phyloP scores from a whole-genome alignment of 2,329 filamentous ascomycete genomes.

The Beauveria brongniartii region DNA sequence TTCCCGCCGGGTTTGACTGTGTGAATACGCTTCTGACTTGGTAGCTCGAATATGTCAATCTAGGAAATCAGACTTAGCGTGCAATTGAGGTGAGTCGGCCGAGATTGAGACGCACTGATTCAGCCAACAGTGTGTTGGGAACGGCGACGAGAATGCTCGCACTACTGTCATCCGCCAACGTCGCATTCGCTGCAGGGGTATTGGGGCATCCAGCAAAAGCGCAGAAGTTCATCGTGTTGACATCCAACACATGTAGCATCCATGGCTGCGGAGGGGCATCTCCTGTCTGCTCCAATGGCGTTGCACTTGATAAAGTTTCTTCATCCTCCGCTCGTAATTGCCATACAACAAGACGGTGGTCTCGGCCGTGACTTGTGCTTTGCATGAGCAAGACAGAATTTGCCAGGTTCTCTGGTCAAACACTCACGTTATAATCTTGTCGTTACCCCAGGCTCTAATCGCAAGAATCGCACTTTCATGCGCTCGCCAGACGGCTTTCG shows the following conservation, averaged over 20 bases:
- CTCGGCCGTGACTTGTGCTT: slow-evolving; percentile 70
- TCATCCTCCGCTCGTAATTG: slow-evolving; percentile 57
- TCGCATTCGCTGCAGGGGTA: background rate
- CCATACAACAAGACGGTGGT: slow-evolving; percentile 83
- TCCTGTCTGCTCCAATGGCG: slow-evolving; percentile 59
- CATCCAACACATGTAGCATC: slow-evolving; percentile 74
- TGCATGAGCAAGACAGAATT: background rate
- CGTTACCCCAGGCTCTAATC: slow-evolving; percentile 60
- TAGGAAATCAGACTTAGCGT: slow-evolving; percentile 18
- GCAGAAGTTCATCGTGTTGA: slow-evolving; percentile 96
- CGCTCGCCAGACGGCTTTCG: slow-evolving; percentile 77
- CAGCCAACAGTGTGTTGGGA: slow-evolving; percentile 67
- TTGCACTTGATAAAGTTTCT: slow-evolving; percentile 51
- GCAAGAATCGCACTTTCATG: slow-evolving; percentile 73
- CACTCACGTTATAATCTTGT: slow-evolving; percentile 75
- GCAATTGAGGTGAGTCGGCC: background rate
- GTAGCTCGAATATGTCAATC: slow-evolving; percentile 80
- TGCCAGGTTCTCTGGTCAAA: background rate
- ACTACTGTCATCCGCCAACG: slow-evolving; percentile 3
- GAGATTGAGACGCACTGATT: slow-evolving; percentile 45
- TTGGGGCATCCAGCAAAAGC: slow-evolving; percentile 59
- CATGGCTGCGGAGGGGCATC: slow-evolving; percentile 58
- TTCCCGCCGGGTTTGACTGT: slow-evolving; percentile 41
- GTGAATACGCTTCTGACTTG: slow-evolving; percentile 61
- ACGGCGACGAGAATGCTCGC: slow-evolving; percentile 62